Conservation (phyloP, 352 stramenopile genomes). For the Globisporangium echinulatum region DNA sequence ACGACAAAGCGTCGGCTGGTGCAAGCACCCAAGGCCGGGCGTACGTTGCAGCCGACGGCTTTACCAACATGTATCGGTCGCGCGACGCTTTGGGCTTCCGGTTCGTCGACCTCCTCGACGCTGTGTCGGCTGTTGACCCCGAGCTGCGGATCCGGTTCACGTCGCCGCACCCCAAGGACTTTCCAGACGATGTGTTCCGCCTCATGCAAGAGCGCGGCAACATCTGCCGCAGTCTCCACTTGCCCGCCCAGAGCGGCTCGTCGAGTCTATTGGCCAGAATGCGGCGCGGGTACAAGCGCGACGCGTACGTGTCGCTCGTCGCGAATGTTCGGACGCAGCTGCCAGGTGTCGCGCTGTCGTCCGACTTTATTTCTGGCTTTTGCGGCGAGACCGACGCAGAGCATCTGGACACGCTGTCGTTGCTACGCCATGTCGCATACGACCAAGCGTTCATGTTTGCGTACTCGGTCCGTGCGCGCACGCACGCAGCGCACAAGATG, state of each 20-base stretch:
- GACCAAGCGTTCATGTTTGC: slow-evolving; percentile 99
- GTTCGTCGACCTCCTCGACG: slow-evolving; percentile 97
- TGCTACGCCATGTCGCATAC: slow-evolving; percentile 86
- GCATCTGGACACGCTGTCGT: slow-evolving; percentile 90
- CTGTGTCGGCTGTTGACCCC: slow-evolving; percentile 88
- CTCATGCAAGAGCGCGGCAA: slow-evolving; percentile 90
- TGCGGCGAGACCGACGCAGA: slow-evolving; percentile 98
- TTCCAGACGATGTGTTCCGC: slow-evolving; percentile 91
- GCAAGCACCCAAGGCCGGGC: slow-evolving; percentile 55
- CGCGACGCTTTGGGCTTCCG: slow-evolving; percentile 88
- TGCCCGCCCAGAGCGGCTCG: slow-evolving; percentile 97
- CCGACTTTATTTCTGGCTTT: slow-evolving; percentile 98
- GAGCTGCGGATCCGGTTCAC: slow-evolving; percentile 99
- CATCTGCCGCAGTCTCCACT: slow-evolving; percentile 97
- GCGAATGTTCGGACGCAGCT: slow-evolving; percentile 86
- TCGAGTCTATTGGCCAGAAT: slow-evolving; percentile 87
- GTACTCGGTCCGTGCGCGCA: slow-evolving; percentile 95
- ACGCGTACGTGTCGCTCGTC: slow-evolving; percentile 96
- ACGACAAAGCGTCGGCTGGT: slow-evolving; percentile 88
- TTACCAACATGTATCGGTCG: slow-evolving; percentile 92
- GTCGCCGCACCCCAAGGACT: slow-evolving; percentile 99
- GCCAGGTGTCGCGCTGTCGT: slow-evolving; percentile 85
- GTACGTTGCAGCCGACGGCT: slow-evolving; percentile 88
- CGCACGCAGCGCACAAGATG: slow-evolving; percentile 93
- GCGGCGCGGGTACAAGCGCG: slow-evolving; percentile 94